These are phyloP conservation scores for Yarrowia sp. DNA, from an alignment of 805 yeast genomes.

Conservation along the genomic window DNA sequence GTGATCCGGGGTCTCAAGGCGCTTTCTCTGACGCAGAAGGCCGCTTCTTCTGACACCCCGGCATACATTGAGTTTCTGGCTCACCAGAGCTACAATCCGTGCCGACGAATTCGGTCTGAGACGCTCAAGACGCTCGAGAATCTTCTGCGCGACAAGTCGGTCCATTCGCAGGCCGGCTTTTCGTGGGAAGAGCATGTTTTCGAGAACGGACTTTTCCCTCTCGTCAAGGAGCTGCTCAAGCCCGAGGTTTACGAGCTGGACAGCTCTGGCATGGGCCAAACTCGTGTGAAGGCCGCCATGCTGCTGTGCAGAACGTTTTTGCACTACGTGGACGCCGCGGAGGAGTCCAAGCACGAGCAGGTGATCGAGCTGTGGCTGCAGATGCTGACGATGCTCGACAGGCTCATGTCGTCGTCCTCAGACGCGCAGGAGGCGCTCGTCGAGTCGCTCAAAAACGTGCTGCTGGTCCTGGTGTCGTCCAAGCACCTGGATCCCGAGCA, in stretches of 20 bases:
- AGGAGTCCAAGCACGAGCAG: not conserved
- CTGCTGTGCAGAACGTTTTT: constrained; percentile 65
- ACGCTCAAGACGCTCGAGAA: constrained; percentile 48
- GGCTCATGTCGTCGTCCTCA: constrained; percentile 42
- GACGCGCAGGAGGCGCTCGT: constrained; percentile 43
- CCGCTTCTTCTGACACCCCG: not conserved
- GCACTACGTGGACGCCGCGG: constrained; percentile 43
- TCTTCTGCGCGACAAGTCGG: constrained; percentile 5
- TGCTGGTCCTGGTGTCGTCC: constrained; percentile 42
- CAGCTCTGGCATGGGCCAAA: constrained; percentile 56
- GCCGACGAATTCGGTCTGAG: constrained; percentile 66
- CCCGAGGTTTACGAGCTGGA: constrained; percentile 65
- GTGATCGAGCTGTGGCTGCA: constrained; percentile 40
- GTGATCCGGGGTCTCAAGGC: constrained; percentile 22
- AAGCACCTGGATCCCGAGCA: constrained; percentile 31
- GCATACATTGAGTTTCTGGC: constrained; percentile 80
- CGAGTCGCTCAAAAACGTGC: constrained; percentile 45
- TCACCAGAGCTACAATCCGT: constrained; percentile 86
- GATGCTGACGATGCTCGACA: constrained; percentile 42
- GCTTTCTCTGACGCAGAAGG: not conserved
- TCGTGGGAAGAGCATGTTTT: constrained; percentile 44
- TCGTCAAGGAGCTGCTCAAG: constrained; percentile 62
- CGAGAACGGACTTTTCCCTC: constrained; percentile 72
- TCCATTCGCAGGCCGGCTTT: not conserved
- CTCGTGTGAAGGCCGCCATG: constrained; percentile 66